Conservation (phyloP, 2,329 filamentous ascomycete genomes). For the Tolypocladium tundrense region DNA sequence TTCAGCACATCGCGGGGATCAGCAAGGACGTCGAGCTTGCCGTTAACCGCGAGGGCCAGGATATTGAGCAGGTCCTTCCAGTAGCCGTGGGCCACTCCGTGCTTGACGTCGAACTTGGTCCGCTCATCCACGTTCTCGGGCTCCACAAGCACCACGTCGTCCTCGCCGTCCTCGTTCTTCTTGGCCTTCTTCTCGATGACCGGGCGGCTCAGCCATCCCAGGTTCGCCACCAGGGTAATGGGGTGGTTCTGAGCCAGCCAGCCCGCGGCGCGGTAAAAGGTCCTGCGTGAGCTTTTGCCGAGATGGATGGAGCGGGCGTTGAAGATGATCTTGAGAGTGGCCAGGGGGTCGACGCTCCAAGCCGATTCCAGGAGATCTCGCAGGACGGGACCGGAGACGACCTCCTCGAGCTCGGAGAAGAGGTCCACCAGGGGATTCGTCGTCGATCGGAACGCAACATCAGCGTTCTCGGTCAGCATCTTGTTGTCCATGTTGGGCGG, state of each 20-base stretch:
- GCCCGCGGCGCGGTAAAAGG: slow-evolving; percentile 42
- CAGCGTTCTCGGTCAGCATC: slow-evolving; percentile 42
- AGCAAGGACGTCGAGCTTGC: slow-evolving; percentile 30
- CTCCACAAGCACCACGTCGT: slow-evolving; percentile 23
- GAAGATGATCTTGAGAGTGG: slow-evolving; percentile 50
- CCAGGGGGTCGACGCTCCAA: slow-evolving; percentile 36
- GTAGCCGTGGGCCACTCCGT: slow-evolving; percentile 47
- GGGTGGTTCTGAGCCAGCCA: slow-evolving; percentile 48
- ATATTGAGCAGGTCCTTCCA: slow-evolving; percentile 54
- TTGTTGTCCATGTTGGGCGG: slow-evolving; percentile 24
- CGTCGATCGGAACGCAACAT: slow-evolving; percentile 37
- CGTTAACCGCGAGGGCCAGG: slow-evolving; percentile 38
- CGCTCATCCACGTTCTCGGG: slow-evolving; percentile 24
- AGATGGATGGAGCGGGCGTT: slow-evolving; percentile 51
- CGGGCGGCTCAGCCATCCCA: slow-evolving; percentile 44
- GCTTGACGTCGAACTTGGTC: slow-evolving; percentile 27
- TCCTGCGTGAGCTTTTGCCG: slow-evolving; percentile 37
- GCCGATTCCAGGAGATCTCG: slow-evolving; percentile 31
- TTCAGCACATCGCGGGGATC: slow-evolving; percentile 31
- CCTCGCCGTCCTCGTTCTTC: slow-evolving; percentile 16
- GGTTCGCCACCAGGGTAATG: slow-evolving; percentile 39
- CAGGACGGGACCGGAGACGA: slow-evolving; percentile 24
- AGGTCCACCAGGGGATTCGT: slow-evolving; percentile 38
- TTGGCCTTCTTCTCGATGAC: slow-evolving; percentile 43
- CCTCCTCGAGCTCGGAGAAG: slow-evolving; percentile 39